A percentile compares a stretch with the other conserved stretches of the same genome.
These are phyloP conservation scores for Lotus japonicus DNA, from an alignment of 306 rosid genomes.

Conservation along the genomic window DNA sequence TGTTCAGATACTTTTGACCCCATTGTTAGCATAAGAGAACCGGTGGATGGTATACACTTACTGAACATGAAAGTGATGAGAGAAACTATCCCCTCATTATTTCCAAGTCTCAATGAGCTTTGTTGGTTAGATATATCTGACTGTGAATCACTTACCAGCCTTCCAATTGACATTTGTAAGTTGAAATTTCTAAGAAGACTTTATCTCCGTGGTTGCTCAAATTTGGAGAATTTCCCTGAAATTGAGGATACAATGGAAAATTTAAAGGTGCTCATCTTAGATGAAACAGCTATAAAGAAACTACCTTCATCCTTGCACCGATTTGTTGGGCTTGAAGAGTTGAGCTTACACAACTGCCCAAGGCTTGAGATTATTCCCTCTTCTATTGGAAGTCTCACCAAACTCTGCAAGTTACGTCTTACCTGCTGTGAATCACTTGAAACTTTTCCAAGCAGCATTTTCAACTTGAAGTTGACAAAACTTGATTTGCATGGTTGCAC, in stretches of 20 bases:
- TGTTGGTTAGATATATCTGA: too few relatives aligned
- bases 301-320: not conserved
- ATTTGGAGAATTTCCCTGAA: not conserved
- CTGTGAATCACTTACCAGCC: conserved; percentile 18
- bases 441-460: conserved; percentile 15
- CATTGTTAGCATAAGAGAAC: not conserved
- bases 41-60: not conserved
- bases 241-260: conserved; percentile 2
- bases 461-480: conserved; percentile 12
- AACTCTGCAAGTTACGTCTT: conserved; percentile 4
- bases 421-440: conserved; percentile 10
- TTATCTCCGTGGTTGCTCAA: conserved; percentile 4
- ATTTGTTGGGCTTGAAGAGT: conserved; percentile 5
- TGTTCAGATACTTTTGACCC: conserved; percentile 6
- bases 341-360: not conserved
- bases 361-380: conserved; percentile 11
- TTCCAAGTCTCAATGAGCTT: not conserved
- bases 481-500: too few relatives aligned
- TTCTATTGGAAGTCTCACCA: conserved; percentile 15
- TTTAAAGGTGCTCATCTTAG: conserved; percentile 1
- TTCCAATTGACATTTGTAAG: not conserved
- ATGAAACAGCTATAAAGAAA: not conserved
- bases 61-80: not conserved
- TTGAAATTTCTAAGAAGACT: too few relatives aligned
- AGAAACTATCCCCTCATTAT: not conserved